A percentile compares a stretch with the other conserved stretches of the same genome.
phyloP scores from a whole-genome alignment of 208 protist genomes.

The Naegleria fowleri region DNA sequence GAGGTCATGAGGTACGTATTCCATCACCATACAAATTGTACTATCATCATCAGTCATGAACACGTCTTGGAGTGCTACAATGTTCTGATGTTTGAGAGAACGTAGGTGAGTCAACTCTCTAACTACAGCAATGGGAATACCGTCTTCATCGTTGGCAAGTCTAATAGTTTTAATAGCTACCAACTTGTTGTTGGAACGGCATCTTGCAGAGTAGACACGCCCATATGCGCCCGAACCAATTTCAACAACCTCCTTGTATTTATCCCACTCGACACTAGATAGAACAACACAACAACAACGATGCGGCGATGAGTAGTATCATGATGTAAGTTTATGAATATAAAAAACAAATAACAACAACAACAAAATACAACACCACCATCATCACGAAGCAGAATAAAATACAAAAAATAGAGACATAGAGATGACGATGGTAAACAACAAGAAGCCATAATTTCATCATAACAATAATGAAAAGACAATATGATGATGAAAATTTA shows the following conservation, averaged over 20 bases:
- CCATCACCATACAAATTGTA: background rate
- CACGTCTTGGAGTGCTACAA: background rate
- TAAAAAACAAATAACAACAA: too few relatives aligned
- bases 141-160: slow-evolving; percentile 1
- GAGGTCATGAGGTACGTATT: slow-evolving; percentile 29
- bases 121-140: background rate
- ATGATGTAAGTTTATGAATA: too few relatives aligned
- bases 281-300: background rate
- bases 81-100: slow-evolving; percentile 16
- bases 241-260: background rate
- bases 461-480: too few relatives aligned
- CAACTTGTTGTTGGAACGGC: background rate
- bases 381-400: too few relatives aligned
- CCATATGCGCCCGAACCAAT: slow-evolving; percentile 5
- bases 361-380: too few relatives aligned
- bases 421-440: too few relatives aligned
- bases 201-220: background rate
- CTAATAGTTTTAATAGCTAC: background rate
- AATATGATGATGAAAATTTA: too few relatives aligned
- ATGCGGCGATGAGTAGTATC: too few relatives aligned
- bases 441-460: too few relatives aligned
- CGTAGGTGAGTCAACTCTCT: slow-evolving; percentile 16
- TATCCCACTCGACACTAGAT: background rate
- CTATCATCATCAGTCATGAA: background rate
- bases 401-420: too few relatives aligned